Evolutionary conservation across 208 protist genomes (phyloP).

Genomic region (Leishmania tropica): DNA sequence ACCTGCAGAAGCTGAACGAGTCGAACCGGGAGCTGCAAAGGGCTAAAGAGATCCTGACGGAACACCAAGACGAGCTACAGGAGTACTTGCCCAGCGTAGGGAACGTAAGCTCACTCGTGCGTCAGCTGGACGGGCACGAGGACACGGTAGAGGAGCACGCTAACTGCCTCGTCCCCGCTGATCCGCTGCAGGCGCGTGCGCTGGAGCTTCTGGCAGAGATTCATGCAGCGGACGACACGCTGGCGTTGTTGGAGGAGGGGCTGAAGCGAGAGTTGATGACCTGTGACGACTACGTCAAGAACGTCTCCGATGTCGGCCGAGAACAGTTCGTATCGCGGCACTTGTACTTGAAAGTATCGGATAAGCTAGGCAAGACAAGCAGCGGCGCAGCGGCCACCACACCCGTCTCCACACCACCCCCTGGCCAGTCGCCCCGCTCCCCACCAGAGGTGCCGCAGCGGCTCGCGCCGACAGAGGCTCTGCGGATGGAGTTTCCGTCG

Average conservation of each 20-base stretch:
- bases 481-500: constrained; percentile 58
- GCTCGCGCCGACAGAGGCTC: constrained; percentile 33
- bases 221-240: constrained; percentile 66
- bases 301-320: constrained; percentile 70
- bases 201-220: constrained; percentile 79
- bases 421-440: neutral
- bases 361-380: constrained; percentile 29
- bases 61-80: constrained; percentile 54
- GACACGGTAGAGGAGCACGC: constrained; percentile 68
- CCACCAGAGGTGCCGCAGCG: constrained; percentile 39
- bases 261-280: constrained; percentile 61
- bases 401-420: constrained; percentile 4
- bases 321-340: constrained; percentile 80
- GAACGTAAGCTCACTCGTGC: constrained; percentile 45
- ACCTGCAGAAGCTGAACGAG: constrained; percentile 52
- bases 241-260: constrained; percentile 67
- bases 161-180: constrained; percentile 53
- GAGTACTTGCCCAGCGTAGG: constrained; percentile 53
- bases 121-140: constrained; percentile 35
- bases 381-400: neutral
- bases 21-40: constrained; percentile 54
- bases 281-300: constrained; percentile 83
- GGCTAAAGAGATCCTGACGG: constrained; percentile 44
- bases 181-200: constrained; percentile 58
- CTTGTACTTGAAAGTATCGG: constrained; percentile 53